A percentile compares a stretch with the other conserved stretches of the same genome.
phyloP scores from a whole-genome alignment of 2,329 filamentous ascomycete species.

The Nemania bipapillata region DNA sequence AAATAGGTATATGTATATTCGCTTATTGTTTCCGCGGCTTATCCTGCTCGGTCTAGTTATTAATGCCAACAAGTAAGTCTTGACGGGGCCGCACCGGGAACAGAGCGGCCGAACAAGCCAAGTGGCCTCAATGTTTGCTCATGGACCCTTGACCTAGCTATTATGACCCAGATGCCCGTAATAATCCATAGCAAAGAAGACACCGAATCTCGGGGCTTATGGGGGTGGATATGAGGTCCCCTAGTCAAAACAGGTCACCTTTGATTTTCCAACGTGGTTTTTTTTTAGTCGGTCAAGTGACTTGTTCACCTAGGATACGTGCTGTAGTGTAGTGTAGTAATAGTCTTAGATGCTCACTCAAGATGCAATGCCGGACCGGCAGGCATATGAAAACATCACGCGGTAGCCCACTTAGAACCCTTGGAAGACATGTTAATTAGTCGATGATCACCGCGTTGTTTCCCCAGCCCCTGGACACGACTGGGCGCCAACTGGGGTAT shows the following conservation, averaged over 20 bases:
- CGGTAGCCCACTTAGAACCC: constrained; percentile 34
- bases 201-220: constrained; percentile 27
- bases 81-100: background rate
- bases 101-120: constrained; percentile 23
- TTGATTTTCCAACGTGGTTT: background rate
- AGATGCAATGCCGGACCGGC: constrained; percentile 32
- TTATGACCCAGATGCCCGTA: constrained; percentile 7
- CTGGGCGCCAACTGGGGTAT: constrained; percentile 34
- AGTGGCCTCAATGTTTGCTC: constrained; percentile 17
- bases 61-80: constrained; percentile 3
- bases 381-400: constrained; percentile 33
- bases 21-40: constrained; percentile 17
- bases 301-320: constrained; percentile 9
- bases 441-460: constrained; percentile 30
- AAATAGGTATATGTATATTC: background rate
- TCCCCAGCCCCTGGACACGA: constrained; percentile 21
- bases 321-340: constrained; percentile 20
- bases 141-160: constrained; percentile 21
- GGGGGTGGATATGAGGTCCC: constrained; percentile 25
- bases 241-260: constrained; percentile 7
- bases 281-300: constrained; percentile 35
- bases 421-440: constrained; percentile 30
- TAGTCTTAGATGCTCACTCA: constrained; percentile 1
- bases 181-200: constrained; percentile 5
- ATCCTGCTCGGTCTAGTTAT: background rate